Percentiles rank a stretch among this genome's conserved stretches.
These are phyloP conservation scores for Thalassiosira livingstoniorum DNA, from an alignment of 352 stramenopile genomes.

Conservation along the genomic window DNA sequence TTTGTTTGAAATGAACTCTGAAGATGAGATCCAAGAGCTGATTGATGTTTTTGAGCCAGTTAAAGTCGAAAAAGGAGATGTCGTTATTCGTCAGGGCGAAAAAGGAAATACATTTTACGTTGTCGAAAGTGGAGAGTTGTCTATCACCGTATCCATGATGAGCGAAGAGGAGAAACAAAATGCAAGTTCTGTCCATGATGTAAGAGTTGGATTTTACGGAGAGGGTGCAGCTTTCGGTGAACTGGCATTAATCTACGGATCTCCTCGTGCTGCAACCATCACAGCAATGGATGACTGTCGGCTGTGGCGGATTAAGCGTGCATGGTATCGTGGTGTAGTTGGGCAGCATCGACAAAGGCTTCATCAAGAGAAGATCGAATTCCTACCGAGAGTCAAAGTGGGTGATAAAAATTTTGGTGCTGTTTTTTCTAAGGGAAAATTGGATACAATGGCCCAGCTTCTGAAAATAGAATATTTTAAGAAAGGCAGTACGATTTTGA, in stretches of 20 bases:
- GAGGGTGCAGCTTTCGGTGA: constrained; percentile 88
- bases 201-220: constrained; percentile 11
- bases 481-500: constrained; percentile 50
- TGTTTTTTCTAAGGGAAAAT: constrained; percentile 46
- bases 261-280: constrained; percentile 91
- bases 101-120: constrained; percentile 71
- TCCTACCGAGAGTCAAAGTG: constrained; percentile 45
- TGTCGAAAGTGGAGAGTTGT: constrained; percentile 66
- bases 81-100: constrained; percentile 64
- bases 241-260: constrained; percentile 94
- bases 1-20: constrained; percentile 64
- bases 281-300: constrained; percentile 86
- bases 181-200: not conserved
- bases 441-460: constrained; percentile 60
- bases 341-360: constrained; percentile 49
- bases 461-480: constrained; percentile 41
- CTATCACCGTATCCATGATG: constrained; percentile 34
- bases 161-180: not conserved
- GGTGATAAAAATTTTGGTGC: constrained; percentile 45
- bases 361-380: constrained; percentile 56
- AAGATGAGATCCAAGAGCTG: constrained; percentile 57
- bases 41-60: constrained; percentile 66
- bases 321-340: constrained; percentile 65
- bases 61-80: constrained; percentile 28
- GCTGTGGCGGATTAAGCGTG: constrained; percentile 90